These are phyloP conservation scores for Pilobolus umbonatus DNA, from an alignment of 192 early-diverging fungal species.

Conservation along the genomic window DNA sequence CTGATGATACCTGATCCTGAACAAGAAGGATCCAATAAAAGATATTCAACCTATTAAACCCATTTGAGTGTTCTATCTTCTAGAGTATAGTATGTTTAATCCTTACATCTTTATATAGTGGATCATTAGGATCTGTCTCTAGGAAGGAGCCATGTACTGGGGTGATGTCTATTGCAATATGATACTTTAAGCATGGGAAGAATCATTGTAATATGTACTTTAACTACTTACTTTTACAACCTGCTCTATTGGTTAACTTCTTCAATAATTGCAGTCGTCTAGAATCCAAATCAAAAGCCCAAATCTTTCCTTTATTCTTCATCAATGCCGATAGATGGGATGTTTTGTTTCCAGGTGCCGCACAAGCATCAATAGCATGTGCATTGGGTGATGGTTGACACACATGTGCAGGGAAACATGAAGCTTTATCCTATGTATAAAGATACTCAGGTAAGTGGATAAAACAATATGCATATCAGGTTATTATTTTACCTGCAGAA, in stretches of 20 bases:
- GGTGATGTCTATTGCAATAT: conserved; percentile 53
- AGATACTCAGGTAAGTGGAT: neutral
- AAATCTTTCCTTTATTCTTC: conserved; percentile 80
- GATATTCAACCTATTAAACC: conserved; percentile 66
- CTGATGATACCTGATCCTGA: conserved; percentile 93
- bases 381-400: conserved; percentile 52
- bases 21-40: conserved; percentile 93
- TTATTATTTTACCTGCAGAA: conserved; percentile 63
- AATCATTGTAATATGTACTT: neutral
- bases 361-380: conserved; percentile 89
- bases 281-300: conserved; percentile 87
- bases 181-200: neutral
- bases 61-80: neutral
- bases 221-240: conserved; percentile 64
- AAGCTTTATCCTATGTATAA: conserved; percentile 75
- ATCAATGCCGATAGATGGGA: conserved; percentile 88
- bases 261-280: conserved; percentile 69
- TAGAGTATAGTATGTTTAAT: neutral
- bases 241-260: conserved; percentile 68
- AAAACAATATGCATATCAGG: neutral
- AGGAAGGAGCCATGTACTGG: conserved; percentile 74
- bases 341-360: conserved; percentile 98
- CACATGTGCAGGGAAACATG: conserved; percentile 90
- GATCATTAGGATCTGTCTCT: conserved; percentile 67
- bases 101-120: conserved; percentile 49